Evolutionary conservation across 176 grass and related monocot genomes (phyloP).

Genomic region (Cymbopogon citratus): DNA sequence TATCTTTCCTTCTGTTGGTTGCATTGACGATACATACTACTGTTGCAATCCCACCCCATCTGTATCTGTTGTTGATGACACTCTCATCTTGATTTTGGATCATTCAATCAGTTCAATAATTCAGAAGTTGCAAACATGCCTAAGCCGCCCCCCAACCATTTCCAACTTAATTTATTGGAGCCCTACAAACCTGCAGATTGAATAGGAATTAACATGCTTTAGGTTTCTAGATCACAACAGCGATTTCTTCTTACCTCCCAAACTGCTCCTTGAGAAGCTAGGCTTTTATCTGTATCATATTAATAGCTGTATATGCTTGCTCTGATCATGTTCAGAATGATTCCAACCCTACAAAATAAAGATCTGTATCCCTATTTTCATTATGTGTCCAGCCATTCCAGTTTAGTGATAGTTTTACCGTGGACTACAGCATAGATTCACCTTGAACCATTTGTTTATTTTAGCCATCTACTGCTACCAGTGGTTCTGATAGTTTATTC

Average conservation of each 20-base stretch:
- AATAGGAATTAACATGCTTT: not conserved
- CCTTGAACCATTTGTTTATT: constrained; percentile 12
- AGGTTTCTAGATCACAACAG: not conserved
- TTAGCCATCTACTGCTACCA: not conserved
- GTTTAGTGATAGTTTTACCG: constrained; percentile 2
- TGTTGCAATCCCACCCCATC: not conserved
- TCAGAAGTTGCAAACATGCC: not conserved
- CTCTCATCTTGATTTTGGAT: not conserved
- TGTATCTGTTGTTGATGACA: not conserved
- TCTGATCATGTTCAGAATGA: not conserved
- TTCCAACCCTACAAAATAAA: not conserved
- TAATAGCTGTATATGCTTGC: not conserved
- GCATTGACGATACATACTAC: not conserved
- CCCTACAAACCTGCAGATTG: not conserved
- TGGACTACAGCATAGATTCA: not conserved
- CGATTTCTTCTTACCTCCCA: not conserved
- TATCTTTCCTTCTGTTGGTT: not conserved
- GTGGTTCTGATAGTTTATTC: constrained; percentile 9
- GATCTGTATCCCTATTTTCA: not conserved
- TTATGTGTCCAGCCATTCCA: not conserved
- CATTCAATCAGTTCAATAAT: not conserved
- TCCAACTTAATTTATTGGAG: not conserved
- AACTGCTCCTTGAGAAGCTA: not conserved
- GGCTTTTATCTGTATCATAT: not conserved
- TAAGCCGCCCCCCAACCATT: not conserved